Evolutionary conservation across 768 basidiomycete species (phyloP).

Genomic region (Harrya chromipes): DNA sequence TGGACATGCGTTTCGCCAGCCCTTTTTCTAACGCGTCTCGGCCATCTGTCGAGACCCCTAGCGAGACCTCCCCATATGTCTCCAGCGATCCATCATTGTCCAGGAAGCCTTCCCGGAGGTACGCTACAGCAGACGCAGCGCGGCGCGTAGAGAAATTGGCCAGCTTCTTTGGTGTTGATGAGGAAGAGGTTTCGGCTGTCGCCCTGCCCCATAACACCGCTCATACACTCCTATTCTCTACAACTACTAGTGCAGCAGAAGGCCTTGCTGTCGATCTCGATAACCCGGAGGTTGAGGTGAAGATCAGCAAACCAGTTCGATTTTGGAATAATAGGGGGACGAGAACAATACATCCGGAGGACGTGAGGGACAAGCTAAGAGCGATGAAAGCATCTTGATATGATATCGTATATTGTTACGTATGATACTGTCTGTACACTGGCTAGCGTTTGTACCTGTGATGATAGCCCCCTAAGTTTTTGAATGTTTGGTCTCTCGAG

Average conservation of each 20-base stretch:
- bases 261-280: slow-evolving; percentile 2
- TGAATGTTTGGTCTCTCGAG: no score
- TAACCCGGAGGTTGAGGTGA: slow-evolving; percentile 35
- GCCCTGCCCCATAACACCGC: neutral
- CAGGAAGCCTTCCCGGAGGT: neutral
- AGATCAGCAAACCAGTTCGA: slow-evolving; percentile 34
- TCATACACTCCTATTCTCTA: neutral
- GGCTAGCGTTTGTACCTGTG: no score
- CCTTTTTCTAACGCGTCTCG: neutral
- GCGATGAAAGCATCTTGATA: slow-evolving; percentile 34
- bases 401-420: neutral
- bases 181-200: slow-evolving; percentile 3
- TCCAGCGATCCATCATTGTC: neutral
- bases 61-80: neutral
- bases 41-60: neutral
- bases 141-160: slow-evolving; percentile 15
- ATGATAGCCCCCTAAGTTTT: neutral
- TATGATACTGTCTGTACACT: neutral
- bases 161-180: slow-evolving; percentile 14
- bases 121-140: slow-evolving; percentile 3
- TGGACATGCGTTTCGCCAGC: neutral
- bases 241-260: neutral
- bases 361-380: slow-evolving; percentile 45
- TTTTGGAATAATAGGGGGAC: slow-evolving; percentile 38
- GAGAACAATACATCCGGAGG: slow-evolving; percentile 38